Evolutionary conservation across 139 green algal species (phyloP), one percentile per base, ranked within the genome.

Genomic region (Coelastrella sp.): DNA sequence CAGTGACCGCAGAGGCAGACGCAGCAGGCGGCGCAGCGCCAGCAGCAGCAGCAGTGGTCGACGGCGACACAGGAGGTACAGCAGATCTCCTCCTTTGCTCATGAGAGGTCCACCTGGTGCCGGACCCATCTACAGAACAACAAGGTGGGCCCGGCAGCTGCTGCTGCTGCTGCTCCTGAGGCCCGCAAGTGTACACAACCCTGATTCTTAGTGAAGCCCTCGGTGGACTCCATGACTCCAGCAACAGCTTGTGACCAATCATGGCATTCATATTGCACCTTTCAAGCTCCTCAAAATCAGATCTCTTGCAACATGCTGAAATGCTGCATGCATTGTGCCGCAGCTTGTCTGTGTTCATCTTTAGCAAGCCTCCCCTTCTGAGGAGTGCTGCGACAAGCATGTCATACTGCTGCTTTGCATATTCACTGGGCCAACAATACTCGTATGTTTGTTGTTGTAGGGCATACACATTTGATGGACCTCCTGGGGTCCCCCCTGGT

Each of bases 401-500:
- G 0, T 57, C 45, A 57, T 57, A n/a, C n/a, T n/a, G n/a, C n/a
- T n/a, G n/a, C n/a, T n/a, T n/a, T n/a, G n/a, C n/a, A n/a, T n/a
- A n/a, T 57, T 23, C 45, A 0, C 11, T 57, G 45, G 15, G 15
- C 45, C 45, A 57, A 57, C 45, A 13, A 9, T 13, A 57, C 45
- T 13, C 1, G 45, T 21, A 27, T 64, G 53, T n/a, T 27, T 19
- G 21, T 9, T 64, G 53, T 64, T 64, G 17, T 21, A 64, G 78
- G 19, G 78, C 78, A 25, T 84, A 84, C 21, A 34, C 78, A 3
- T 84, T 84, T 76, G 78, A 84, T 66, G 62, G 30, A 11, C 78
- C 78, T 23, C 62, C 62, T 40, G 62, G 30, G 15, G 62, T 23
- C 21, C 45, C 48, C 13, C n/a, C n/a, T 2, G 71, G 71, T 30